Base-by-base conservation (phyloP, 768 basidiomycete genomes). In the Mycena kentingensis region DNA sequence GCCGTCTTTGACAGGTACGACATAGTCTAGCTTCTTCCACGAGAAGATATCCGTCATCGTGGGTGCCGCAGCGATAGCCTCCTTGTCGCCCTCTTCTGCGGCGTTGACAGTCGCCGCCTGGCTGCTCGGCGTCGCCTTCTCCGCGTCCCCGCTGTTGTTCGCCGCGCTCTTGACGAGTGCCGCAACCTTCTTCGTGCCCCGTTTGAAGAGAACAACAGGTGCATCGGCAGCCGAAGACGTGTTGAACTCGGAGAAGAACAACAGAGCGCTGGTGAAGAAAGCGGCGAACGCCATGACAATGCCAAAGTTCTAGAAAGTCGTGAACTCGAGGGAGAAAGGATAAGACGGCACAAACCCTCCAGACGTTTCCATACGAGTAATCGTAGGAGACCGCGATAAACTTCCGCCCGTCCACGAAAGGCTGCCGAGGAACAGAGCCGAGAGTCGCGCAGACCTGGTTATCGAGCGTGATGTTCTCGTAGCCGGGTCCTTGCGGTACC, bases 401-500 rank as follows among this genome's bases (percentile, higher is more conserved):
- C 2, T 57, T 57, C 28, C 77, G 76, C 4, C 93, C 92, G 22
- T 77, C 62, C 31, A 93, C 90, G 13, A 59, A 67, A n/a, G 66
- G 63, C 47, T 83, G 75, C 1, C 90, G 91, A 0, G 84, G 58
- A 3, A 77, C 61, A 2, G 85, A 77, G 4, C 93, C 91, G 6
- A 85, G 74, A 0, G 84, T 78, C 2, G 88, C 77, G 65, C 93
- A 95, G 1, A 87, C 85, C 68, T 92, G 91, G 63, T 93, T 90
- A 1, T 59, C 66, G 15, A 85, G 57, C 3, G 74, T 66, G 34
- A 85, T 65, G 18, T 72, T 71, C 57, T 79, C 79, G 55, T 90
- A 90, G 1, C 81, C 81, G 0, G 84, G 70, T 0, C 87, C 87
- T 3, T 71, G 75, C 3, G 88, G 85, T 0, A 85, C 81, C 13